Conservation (phyloP, 2,329 filamentous ascomycete genomes). For the Fusarium chuoi region DNA sequence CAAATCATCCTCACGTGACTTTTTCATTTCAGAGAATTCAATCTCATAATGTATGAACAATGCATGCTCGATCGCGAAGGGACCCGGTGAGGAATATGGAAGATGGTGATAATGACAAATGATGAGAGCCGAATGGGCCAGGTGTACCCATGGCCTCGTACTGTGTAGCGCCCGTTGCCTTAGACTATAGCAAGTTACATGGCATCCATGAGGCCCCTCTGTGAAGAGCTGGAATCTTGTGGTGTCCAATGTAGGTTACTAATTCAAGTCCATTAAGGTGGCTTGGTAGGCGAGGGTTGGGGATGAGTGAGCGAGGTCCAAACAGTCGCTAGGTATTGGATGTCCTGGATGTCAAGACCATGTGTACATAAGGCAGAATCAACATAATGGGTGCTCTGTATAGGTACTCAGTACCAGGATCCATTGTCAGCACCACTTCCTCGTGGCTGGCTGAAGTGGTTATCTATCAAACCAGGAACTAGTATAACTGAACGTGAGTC, state of each 20-base stretch:
- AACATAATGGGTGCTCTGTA: slow-evolving; percentile 2
- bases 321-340: neutral
- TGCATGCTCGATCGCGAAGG: neutral
- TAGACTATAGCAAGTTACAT: neutral
- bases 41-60: neutral
- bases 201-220: neutral
- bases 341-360: slow-evolving; percentile 7
- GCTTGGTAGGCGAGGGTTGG: neutral
- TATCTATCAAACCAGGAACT: neutral
- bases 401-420: neutral
- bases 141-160: neutral
- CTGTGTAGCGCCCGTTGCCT: neutral
- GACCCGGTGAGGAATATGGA: neutral
- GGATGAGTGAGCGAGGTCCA: slow-evolving; percentile 9
- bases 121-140: neutral
- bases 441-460: neutral
- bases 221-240: neutral
- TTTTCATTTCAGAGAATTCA: neutral
- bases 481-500: neutral
- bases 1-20: neutral
- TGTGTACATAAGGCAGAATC: slow-evolving; percentile 5
- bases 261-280: neutral
- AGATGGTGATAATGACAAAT: neutral
- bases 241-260: neutral
- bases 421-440: neutral